Base-by-base conservation (phyloP, 176 grass and related monocot species). In the Oropetium thomaeum region DNA sequence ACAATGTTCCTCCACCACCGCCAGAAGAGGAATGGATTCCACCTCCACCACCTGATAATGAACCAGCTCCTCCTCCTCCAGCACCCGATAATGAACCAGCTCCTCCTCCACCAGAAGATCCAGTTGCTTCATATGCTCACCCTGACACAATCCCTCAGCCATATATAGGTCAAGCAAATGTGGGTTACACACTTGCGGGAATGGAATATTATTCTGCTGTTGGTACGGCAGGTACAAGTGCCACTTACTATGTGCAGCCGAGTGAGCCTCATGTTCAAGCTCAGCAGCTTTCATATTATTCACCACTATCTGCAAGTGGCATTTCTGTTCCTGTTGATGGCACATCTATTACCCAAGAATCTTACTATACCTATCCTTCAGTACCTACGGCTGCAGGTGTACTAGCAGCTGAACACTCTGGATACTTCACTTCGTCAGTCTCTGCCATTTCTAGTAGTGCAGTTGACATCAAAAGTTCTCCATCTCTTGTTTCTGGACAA, bases 1-100 rank as follows among this genome's bases (percentile, higher is more conserved):
- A 81, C 52, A 62, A 51, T 64, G 40, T 90, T 72, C 89, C 87
- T 74, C 89, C 84, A 20, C 89, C 96, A 26, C 91, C 87, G 69
- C 69, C 82, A 84, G 88, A 93, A 78, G 87, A 95, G 39, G 89
- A 99, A 79, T 92, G 87, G 91, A 87, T 85, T 58, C 96, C 91
- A 62, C 96, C 92, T 14, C 96, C 91, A 38, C 96, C 96, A 75
- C 79, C 89, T 66, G 92, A 90, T 69, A 89, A 73, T 79, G 96
- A 92, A 84, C 74, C 73, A 67, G 68, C 70, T 82, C 91, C 92
- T 55, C 91, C 89, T 35, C 84, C 72, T 59, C 88, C 90, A 40
- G 90, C 91, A 74, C 79, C 88, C 68, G 91, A 89, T 66, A 89
- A 75, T 75, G 95, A 92, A 86, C 69, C 71, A 73, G 66, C 69